Percentiles rank a stretch among this genome's conserved stretches.
Evolutionary conservation across 78 protist species (phyloP).

Genomic region (Pigoraptor vietnamica): DNA sequence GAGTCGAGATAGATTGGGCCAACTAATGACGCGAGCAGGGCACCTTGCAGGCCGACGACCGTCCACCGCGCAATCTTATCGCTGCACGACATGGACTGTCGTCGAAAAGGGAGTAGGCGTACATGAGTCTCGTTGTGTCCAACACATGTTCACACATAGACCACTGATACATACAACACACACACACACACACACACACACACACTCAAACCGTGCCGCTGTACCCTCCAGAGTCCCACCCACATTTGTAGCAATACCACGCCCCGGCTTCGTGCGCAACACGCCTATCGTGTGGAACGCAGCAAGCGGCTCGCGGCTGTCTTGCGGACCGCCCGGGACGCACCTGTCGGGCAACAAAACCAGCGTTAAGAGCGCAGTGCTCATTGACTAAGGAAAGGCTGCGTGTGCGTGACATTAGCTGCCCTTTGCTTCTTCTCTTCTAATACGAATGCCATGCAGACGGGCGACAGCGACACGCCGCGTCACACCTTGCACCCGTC

Average conservation of each 20-base stretch:
- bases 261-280: neutral
- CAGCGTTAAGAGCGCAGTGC: no score
- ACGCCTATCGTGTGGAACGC: neutral
- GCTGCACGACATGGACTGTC: neutral
- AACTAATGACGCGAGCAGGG: neutral
- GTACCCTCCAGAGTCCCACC: neutral
- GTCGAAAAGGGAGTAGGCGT: no score
- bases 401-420: no score
- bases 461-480: neutral
- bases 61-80: neutral
- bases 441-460: no score
- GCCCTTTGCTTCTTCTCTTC: no score
- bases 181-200: no score
- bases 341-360: no score
- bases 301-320: neutral
- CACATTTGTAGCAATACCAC: neutral
- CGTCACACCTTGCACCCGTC: neutral
- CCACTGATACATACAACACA: no score
- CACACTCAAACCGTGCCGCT: no score
- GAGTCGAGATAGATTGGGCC: neutral
- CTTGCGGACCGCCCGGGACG: neutral
- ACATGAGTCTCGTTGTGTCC: no score
- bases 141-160: no score
- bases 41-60: neutral
- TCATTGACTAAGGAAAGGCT: no score